Evolutionary conservation across 805 yeast genomes (phyloP), one percentile per base, ranked within the genome.

Genomic region (Cyberlindnera meyerae): DNA sequence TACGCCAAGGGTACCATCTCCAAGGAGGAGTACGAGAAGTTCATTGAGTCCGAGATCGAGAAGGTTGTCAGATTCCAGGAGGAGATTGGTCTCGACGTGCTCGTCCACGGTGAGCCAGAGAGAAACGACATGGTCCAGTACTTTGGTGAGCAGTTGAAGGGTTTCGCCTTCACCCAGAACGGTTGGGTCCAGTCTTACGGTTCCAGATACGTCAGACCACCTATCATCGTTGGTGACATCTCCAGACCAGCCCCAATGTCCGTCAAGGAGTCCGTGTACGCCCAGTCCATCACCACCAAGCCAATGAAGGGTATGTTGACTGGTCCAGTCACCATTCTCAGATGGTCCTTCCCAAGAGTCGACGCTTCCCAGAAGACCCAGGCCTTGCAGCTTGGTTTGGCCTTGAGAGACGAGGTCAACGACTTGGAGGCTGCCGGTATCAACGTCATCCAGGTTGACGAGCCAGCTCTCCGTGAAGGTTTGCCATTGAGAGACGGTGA

Each of bases 141-240:
- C 82, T 93, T 93, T 54, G 99, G 98, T 77, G 98, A 93, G 77
- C 88, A 87, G 77, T 77, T 93, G 66, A 83, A 85, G 64, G 99
- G 99, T 71, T 93, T 84, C 67, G 96, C 95, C 56, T 93, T 93
- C 81, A 93, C 98, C 71, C 75, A 84, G 57, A 87, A 87, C 79
- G 99, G 99, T 71, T 93, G 99, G 99, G 99, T 93, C 60, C 99
- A 93, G 79, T 93, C 98, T 54, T 93, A 90, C 70, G 99, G 99
- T 78, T 89, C 98, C 53, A 86, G 99, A 77, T 93, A 93, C 73
- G 99, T 93, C 57, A 88, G 98, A 77, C 98, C 98, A 66, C 98
- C 98, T 59, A 85, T 93, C 62, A 80, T 93, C 68, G 97, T 90
- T 59, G 98, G 98, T 77, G 98, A 93, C 70, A 87, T 93, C 60